Conservation (phyloP, 1,284 basidiomycete species). For the Cystobasidium slooffiae region DNA sequence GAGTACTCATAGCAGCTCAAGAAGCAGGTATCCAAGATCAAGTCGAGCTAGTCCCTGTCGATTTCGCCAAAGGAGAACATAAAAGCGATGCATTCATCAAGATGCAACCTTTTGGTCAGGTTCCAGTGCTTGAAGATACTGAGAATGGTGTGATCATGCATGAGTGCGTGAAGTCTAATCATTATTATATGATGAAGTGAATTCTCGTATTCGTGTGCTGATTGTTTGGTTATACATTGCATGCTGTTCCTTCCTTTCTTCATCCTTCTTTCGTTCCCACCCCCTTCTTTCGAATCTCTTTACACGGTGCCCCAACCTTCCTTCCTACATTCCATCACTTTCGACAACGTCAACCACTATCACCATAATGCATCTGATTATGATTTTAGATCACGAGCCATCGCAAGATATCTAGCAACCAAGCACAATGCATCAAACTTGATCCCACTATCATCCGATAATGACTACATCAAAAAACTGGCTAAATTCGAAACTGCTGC, state of each 20-base stretch:
- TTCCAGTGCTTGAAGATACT: conserved; percentile 39
- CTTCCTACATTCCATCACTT: background rate
- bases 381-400: conserved; percentile 62
- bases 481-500: conserved; percentile 66
- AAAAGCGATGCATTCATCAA: conserved; percentile 46
- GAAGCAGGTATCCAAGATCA: conserved; percentile 62
- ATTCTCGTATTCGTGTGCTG: background rate
- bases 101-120: conserved; percentile 56
- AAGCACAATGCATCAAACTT: conserved; percentile 60
- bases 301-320: background rate
- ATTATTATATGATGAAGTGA: background rate
- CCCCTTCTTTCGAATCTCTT: background rate
- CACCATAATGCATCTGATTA: background rate
- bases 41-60: conserved; percentile 61
- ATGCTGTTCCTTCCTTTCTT: too few relatives aligned
- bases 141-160: conserved; percentile 16
- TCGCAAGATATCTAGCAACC: conserved; percentile 61
- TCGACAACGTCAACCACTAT: background rate
- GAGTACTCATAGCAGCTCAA: conserved; percentile 61
- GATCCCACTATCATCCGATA: conserved; percentile 53
- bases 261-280: background rate
- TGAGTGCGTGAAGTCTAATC: conserved; percentile 16
- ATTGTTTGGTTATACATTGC: background rate
- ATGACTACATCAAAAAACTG: conserved; percentile 56
- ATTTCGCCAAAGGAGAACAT: conserved; percentile 59